Conservation (phyloP, 192 early-diverging fungal genomes). For the Linnemannia exigua region DNA sequence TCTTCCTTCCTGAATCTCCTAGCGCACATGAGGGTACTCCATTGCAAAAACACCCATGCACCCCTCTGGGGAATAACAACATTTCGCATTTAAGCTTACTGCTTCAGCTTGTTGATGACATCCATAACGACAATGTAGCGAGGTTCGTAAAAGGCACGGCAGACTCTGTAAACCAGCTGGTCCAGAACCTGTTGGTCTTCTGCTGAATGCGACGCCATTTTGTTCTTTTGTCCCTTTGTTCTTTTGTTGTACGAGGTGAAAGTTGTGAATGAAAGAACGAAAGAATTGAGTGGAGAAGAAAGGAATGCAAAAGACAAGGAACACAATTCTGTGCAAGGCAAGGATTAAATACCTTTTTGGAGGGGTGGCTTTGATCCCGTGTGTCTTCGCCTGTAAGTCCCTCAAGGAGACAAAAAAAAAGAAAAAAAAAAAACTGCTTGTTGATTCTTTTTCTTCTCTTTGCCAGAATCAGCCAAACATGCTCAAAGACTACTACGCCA, state of each 20-base stretch:
- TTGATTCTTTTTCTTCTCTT: neutral
- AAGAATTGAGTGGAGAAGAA: conserved; percentile 2
- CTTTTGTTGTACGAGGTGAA: neutral
- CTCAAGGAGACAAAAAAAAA: conserved; percentile 7
- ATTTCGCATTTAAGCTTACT: conserved; percentile 27
- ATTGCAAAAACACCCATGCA: neutral
- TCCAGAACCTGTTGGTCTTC: conserved; percentile 64
- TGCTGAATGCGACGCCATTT: conserved; percentile 43
- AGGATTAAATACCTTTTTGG: conserved; percentile 1
- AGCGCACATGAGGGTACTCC: neutral
- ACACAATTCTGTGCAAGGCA: no score
- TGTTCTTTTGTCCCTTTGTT: neutral
- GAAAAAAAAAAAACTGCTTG: neutral
- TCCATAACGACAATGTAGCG: conserved; percentile 86
- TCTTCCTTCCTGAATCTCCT: neutral
- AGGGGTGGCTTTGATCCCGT: neutral
- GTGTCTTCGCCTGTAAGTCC: neutral
- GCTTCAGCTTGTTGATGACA: conserved; percentile 78
- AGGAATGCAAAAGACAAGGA: conserved; percentile 4
- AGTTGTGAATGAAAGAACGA: neutral
- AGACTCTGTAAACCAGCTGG: conserved; percentile 77
- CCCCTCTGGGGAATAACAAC: neutral
- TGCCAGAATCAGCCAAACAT: neutral
- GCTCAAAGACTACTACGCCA: conserved; percentile 67
- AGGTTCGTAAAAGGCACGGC: conserved; percentile 89